A percentile compares a stretch with the other conserved stretches of the same genome.
Conservation (phyloP, 2,329 filamentous ascomycete species). For the Fusarium heterosporum region DNA sequence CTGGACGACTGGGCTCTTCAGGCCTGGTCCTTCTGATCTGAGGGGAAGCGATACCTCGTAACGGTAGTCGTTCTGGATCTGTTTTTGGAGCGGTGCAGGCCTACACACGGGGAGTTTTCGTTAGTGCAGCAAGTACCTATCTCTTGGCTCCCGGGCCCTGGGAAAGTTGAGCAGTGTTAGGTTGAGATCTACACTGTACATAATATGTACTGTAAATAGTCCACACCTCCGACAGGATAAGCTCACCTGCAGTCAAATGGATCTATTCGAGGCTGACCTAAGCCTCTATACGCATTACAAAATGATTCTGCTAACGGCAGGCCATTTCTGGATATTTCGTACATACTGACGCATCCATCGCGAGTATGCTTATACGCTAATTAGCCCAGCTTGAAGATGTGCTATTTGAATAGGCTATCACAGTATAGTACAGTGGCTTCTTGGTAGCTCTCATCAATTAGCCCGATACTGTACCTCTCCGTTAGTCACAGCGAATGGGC, state of each 20-base stretch:
- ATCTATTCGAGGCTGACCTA: constrained; percentile 28
- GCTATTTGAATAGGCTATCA: constrained; percentile 5
- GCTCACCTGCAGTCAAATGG: constrained; percentile 31
- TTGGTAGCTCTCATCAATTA: constrained; percentile 10
- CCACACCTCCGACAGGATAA: constrained; percentile 33
- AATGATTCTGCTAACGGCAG: background rate
- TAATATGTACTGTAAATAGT: constrained; percentile 24
- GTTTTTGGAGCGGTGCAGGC: constrained; percentile 41
- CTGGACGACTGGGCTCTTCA: constrained; percentile 12
- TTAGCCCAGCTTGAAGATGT: background rate
- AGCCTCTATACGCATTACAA: constrained; percentile 2
- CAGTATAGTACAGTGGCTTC: constrained; percentile 32
- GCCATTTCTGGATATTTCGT: background rate
- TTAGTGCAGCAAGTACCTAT: constrained; percentile 30
- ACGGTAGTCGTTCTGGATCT: constrained; percentile 44
- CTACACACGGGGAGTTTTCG: constrained; percentile 38
- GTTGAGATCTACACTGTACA: constrained; percentile 19
- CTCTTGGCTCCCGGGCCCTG: background rate
- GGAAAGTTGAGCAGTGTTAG: constrained; percentile 5
- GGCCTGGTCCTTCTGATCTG: constrained; percentile 35
- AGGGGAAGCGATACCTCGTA: constrained; percentile 31
- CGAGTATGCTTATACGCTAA: constrained; percentile 2
- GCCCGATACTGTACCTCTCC: constrained; percentile 20
- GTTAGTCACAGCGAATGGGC: constrained; percentile 21
- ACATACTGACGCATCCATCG: background rate